These are phyloP conservation scores for Moricandia moricandioides DNA, from an alignment of 345 rosid genomes.

Conservation along the genomic window DNA sequence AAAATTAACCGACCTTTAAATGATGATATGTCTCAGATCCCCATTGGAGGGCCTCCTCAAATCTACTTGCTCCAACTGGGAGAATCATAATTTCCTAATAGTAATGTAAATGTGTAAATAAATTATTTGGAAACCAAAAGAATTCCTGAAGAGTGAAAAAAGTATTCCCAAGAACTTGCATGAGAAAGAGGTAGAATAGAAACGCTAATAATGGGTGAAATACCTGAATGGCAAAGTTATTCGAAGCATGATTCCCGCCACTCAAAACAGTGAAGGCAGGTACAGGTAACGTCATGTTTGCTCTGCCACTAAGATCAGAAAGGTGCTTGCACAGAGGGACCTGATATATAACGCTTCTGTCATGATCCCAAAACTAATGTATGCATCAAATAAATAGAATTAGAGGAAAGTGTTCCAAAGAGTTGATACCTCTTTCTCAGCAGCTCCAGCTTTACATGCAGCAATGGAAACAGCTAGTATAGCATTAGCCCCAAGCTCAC, in stretches of 20 bases:
- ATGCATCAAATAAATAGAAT: background rate
- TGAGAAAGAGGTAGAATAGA: conserved; percentile 4
- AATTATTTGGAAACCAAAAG: background rate
- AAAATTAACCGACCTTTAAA: conserved; percentile 84
- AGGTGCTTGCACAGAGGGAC: conserved; percentile 90
- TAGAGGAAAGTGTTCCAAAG: background rate
- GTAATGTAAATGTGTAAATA: background rate
- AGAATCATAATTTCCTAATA: conserved; percentile 86
- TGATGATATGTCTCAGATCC: conserved; percentile 96
- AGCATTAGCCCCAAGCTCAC: conserved; percentile 93
- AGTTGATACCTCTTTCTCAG: conserved; percentile 75
- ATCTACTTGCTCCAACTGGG: conserved; percentile 84
- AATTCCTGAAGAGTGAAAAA: background rate
- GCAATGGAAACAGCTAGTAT: conserved; percentile 93
- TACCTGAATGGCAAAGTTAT: conserved; percentile 80
- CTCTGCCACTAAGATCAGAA: conserved; percentile 76
- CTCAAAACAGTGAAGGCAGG: conserved; percentile 94
- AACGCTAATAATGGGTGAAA: background rate
- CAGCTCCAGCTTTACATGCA: conserved; percentile 99
- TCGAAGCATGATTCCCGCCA: conserved; percentile 92
- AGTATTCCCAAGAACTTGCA: conserved; percentile 3
- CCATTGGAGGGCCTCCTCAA: conserved; percentile 95
- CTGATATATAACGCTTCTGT: conserved; percentile 40
- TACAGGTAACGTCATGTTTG: conserved; percentile 69
- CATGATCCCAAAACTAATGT: conserved; percentile 21